Evolutionary conservation across 2,329 filamentous ascomycete species (phyloP).

Genomic region (Pseudocercospora macadamiae): DNA sequence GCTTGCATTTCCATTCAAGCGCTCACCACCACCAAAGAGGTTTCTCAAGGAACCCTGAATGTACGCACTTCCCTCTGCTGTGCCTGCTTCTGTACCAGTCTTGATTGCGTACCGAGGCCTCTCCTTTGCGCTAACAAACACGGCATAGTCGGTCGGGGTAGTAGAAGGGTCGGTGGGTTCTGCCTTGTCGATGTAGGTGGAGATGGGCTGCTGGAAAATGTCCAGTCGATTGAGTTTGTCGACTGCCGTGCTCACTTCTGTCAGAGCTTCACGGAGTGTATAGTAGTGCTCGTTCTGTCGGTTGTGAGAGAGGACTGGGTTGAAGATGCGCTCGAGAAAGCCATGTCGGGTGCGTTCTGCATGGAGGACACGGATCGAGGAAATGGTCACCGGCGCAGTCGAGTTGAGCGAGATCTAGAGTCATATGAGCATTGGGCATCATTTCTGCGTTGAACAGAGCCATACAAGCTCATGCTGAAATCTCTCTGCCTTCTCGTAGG

Average conservation of each 20-base stretch:
- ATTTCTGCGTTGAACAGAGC: too few species aligned
- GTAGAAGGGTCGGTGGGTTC: conserved; percentile 68
- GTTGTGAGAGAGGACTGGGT: conserved; percentile 73
- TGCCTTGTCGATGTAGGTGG: conserved; percentile 79
- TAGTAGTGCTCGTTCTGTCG: conserved; percentile 53
- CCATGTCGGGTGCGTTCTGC: conserved; percentile 78
- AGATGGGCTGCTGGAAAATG: conserved; percentile 83
- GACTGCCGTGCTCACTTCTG: conserved; percentile 69
- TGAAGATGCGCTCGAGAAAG: conserved; percentile 81
- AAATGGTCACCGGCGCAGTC: conserved; percentile 84
- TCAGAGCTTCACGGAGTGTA: conserved; percentile 78
- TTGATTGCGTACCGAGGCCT: conserved; percentile 83
- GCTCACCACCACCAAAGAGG: conserved; percentile 91
- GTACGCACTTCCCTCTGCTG: conserved; percentile 91
- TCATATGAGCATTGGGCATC: not conserved
- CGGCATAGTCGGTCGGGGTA: conserved; percentile 76
- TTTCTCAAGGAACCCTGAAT: conserved; percentile 86
- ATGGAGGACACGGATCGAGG: conserved; percentile 80
- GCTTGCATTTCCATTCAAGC: conserved; percentile 82
- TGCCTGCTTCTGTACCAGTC: conserved; percentile 92
- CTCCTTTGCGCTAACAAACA: conserved; percentile 78
- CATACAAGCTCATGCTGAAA: conserved; percentile 66
- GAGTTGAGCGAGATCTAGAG: conserved; percentile 76
- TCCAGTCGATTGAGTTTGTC: conserved; percentile 80
- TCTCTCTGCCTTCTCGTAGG: conserved; percentile 65